Base-by-base conservation (phyloP, 768 basidiomycete genomes). In the Candolleomyces aberdarensis region DNA sequence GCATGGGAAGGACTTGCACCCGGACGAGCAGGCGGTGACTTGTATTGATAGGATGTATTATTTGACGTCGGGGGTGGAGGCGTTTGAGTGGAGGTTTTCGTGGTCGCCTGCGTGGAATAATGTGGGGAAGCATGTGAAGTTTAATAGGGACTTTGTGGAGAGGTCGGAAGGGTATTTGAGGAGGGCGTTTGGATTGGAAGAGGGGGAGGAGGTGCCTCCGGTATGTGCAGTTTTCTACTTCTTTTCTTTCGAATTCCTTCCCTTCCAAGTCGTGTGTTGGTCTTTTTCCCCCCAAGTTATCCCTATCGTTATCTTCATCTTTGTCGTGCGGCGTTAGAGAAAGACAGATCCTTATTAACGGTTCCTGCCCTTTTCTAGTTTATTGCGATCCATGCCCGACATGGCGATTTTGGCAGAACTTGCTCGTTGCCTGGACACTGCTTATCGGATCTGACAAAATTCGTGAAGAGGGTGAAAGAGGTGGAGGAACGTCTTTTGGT, bases 371-470 rank as follows among this genome's bases (percentile, higher is more conserved):
- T 20, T 11, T 36, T 49, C 22, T 56, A 71, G 70, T 70, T 71
- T 59, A 80, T 81, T 56, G 68, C 75, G 4, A 66, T 80, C 31
- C 80, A 80, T 64, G 67, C 74, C 22, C 74, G 80, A 20, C 74
- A 72, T 10, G 75, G 73, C 6, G 78, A 80, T 62, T 81, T 80
- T 68, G 69, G 32, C 62, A 71, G 17, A 2, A 39, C 46, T 32
- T 60, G 54, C 36, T 14, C 6, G 11, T 1, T 56, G 3, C 49
- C 66, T 64, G 64, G 54, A 40, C 63, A 60, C 67, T 71, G 67
- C 62, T 66, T 69, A 67, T 72, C 69, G 65, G 62, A 67, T 40
- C 65, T 70, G 69, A 69, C 66, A 66, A 66, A 55, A 10, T 79
- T 75, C 61, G 74, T 65, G 29, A 66, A 67, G 36, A 71, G 70